Conservation (phyloP, 2,329 filamentous ascomycete genomes). For the Colletotrichum scovillei region DNA sequence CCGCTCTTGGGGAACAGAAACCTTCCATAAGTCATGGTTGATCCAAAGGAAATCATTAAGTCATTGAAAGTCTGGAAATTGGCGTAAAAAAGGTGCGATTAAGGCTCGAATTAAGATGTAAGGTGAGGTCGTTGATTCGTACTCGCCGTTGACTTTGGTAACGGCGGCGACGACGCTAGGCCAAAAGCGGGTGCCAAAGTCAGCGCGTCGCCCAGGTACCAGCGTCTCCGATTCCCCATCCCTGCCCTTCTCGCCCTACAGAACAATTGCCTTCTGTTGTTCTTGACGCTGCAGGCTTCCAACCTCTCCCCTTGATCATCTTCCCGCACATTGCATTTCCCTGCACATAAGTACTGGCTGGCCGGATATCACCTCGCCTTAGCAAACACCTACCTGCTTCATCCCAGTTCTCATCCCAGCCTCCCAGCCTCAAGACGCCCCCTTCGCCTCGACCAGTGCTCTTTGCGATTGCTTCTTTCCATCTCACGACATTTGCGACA, state of each 20-base stretch:
- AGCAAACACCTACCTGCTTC: constrained; percentile 12
- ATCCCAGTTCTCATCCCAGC: not conserved
- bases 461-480: not conserved
- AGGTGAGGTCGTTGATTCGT: constrained; percentile 2
- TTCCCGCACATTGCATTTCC: not conserved
- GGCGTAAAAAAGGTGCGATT: not conserved
- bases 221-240: constrained; percentile 26
- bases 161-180: constrained; percentile 31
- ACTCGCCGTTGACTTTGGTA: constrained; percentile 19
- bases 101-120: not conserved
- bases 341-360: constrained; percentile 11
- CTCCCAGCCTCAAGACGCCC: not conserved
- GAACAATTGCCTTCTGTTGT: constrained; percentile 25
- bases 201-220: constrained; percentile 35
- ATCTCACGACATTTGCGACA: constrained; percentile 6
- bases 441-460: not conserved
- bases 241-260: constrained; percentile 23
- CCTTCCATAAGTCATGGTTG: not conserved
- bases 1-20: no score
- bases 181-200: constrained; percentile 13
- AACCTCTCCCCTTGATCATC: constrained; percentile 21
- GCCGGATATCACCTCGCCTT: not conserved
- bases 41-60: not conserved
- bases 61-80: not conserved
- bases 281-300: constrained; percentile 14